phyloP scores from a whole-genome alignment of 2,329 filamentous ascomycete genomes.

The Cercospora citrullina region DNA sequence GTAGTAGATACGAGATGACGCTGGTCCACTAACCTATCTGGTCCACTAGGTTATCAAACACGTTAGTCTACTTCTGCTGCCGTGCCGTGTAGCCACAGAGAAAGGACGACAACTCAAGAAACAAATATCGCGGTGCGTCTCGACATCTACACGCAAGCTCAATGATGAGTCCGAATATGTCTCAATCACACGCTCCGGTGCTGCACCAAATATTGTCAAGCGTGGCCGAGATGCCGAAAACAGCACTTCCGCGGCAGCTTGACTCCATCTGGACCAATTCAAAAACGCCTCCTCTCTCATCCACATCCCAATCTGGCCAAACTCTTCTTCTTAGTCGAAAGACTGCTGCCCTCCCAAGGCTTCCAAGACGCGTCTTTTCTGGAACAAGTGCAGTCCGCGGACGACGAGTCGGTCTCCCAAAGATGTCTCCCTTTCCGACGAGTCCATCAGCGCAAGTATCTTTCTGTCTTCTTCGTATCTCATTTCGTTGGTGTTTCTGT shows the following conservation, averaged over 20 bases:
- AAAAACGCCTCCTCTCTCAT: conserved; percentile 10
- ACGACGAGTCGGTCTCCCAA: not conserved
- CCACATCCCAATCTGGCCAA: conserved; percentile 1
- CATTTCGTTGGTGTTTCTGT: not conserved
- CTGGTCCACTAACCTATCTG: no score
- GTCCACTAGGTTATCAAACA: no score
- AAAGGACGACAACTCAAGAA: not conserved
- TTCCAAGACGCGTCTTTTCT: conserved; percentile 13
- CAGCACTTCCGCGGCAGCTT: not conserved
- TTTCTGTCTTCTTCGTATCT: conserved; percentile 2
- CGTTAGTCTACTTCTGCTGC: not conserved
- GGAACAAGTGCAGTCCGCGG: conserved; percentile 10
- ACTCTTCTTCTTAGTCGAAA: conserved; percentile 3
- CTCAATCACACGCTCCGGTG: not conserved
- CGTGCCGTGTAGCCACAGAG: not conserved
- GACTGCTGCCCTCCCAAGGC: conserved; percentile 3
- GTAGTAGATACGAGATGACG: no score
- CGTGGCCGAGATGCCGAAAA: conserved; percentile 7
- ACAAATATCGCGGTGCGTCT: not conserved
- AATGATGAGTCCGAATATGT: not conserved
- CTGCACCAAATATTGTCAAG: not conserved
- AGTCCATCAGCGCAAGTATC: not conserved
- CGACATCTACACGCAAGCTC: not conserved
- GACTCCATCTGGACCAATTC: conserved; percentile 2
- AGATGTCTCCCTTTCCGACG: not conserved